These are phyloP conservation scores for Akebia trifoliata DNA, from an alignment of 164 flowering plant species.

Conservation along the genomic window DNA sequence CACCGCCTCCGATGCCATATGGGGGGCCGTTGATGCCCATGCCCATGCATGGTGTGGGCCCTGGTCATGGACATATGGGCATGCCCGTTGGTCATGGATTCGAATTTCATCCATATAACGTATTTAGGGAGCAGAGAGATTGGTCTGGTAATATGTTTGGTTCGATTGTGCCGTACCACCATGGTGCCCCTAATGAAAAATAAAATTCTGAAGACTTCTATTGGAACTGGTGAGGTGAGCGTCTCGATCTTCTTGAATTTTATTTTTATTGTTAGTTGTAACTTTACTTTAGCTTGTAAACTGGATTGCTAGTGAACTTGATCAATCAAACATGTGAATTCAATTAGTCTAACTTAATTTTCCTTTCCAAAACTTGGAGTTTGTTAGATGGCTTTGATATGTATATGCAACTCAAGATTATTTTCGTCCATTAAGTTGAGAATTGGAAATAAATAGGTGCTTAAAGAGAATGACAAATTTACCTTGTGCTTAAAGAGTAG, in stretches of 20 bases:
- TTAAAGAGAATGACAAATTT: no score
- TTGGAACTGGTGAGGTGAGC: slow-evolving; percentile 16
- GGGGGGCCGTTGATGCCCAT: slow-evolving; percentile 24
- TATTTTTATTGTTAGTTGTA: slow-evolving; percentile 1
- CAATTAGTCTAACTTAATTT: background rate
- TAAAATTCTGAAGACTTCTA: slow-evolving; percentile 2
- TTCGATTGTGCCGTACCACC: slow-evolving; percentile 27
- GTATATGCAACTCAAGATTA: background rate
- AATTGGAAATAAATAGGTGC: background rate
- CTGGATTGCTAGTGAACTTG: background rate
- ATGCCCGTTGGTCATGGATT: slow-evolving; percentile 30
- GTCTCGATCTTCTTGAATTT: slow-evolving; percentile 12
- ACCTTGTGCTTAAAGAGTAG: no score
- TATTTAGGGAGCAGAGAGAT: slow-evolving; percentile 37
- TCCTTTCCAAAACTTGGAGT: background rate
- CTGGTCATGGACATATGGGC: slow-evolving; percentile 34
- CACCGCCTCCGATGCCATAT: slow-evolving; percentile 40
- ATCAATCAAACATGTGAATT: background rate
- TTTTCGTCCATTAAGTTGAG: background rate
- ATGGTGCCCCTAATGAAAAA: slow-evolving; percentile 30
- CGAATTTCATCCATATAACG: slow-evolving; percentile 30
- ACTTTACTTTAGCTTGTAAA: background rate
- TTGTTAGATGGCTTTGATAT: background rate
- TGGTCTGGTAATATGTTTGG: slow-evolving; percentile 48
- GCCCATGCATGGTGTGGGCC: slow-evolving; percentile 30